phyloP scores from a whole-genome alignment of 768 basidiomycete genomes.

The Agaricus sinodeliciosus region DNA sequence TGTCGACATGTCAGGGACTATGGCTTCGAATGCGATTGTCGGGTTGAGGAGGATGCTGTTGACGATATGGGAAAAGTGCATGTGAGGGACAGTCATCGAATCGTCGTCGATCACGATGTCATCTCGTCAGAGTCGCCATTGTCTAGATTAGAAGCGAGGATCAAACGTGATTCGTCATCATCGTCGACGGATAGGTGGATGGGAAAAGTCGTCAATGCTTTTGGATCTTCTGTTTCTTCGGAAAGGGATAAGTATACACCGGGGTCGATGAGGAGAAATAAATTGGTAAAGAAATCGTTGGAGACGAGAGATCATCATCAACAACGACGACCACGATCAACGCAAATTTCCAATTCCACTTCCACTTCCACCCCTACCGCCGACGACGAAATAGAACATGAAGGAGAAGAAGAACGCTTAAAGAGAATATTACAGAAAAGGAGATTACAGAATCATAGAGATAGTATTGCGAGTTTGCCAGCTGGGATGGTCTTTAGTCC shows the following conservation, averaged over 20 bases:
- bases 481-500: slow-evolving; percentile 6
- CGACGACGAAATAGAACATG: too few relatives aligned
- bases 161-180: too few relatives aligned
- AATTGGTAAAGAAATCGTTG: too few relatives aligned
- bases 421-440: neutral
- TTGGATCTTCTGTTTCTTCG: neutral
- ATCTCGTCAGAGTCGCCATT: too few relatives aligned
- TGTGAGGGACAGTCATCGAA: neutral
- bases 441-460: neutral
- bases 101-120: neutral
- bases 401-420: neutral
- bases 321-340: too few relatives aligned
- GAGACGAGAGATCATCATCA: too few relatives aligned
- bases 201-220: neutral
- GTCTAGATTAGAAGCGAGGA: neutral
- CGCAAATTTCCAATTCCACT: too few relatives aligned
- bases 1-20: neutral
- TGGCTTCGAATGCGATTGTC: neutral
- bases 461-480: slow-evolving; percentile 5
- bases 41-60: neutral
- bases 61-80: neutral
- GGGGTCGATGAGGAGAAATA: too few relatives aligned
- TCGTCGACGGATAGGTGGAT: neutral
- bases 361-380: too few relatives aligned
- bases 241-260: neutral